Percentiles rank a stretch among this genome's conserved stretches.
These are phyloP conservation scores for Solanum neorickii DNA, from an alignment of 257 asterid genomes.

Conservation along the genomic window DNA sequence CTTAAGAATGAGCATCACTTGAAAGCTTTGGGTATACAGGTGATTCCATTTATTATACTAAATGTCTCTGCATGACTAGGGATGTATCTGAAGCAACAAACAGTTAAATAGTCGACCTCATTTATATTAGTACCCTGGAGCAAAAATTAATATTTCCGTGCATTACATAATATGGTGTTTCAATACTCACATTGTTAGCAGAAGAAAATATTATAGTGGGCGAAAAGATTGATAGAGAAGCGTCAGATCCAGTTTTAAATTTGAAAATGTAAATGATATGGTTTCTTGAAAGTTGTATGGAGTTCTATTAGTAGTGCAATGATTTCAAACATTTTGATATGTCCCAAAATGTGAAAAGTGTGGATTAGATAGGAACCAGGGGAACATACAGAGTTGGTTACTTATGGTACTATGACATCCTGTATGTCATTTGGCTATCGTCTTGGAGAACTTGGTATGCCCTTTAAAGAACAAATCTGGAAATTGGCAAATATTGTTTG, in stretches of 20 bases:
- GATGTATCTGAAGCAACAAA: neutral
- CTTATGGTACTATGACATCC: neutral
- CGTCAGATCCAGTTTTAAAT: neutral
- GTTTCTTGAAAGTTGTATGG: neutral
- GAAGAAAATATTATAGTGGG: neutral
- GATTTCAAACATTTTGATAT: neutral
- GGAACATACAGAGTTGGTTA: neutral
- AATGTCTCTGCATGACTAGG: neutral
- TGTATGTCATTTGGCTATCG: neutral
- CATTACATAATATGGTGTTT: neutral
- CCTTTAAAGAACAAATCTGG: neutral
- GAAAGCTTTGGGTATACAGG: conserved; percentile 89
- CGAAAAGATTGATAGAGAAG: neutral
- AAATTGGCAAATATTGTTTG: neutral
- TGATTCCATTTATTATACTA: conserved; percentile 12
- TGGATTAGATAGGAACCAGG: neutral
- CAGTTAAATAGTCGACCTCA: neutral
- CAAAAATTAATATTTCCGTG: neutral
- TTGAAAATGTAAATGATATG: neutral
- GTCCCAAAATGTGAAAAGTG: neutral
- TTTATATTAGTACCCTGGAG: neutral
- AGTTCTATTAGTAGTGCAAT: neutral
- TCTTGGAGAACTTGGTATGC: neutral
- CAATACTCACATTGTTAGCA: neutral
- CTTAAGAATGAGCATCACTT: conserved; percentile 75